phyloP scores from a whole-genome alignment of 345 rosid genomes.

The Heritiera fomes region DNA sequence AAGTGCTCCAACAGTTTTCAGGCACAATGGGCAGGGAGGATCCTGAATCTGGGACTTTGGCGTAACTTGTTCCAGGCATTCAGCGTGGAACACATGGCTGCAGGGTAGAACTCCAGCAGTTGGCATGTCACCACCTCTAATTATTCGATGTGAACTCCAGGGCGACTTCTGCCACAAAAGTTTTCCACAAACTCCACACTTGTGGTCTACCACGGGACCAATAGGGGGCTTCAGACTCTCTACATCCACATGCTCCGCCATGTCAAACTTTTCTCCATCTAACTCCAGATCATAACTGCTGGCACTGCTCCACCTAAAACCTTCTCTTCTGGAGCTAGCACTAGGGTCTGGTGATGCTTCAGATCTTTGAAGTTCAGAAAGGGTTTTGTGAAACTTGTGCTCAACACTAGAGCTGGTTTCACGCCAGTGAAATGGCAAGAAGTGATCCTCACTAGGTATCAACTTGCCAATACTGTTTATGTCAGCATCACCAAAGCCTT shows the following conservation, averaged over 20 bases:
- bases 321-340: slow-evolving; percentile 70
- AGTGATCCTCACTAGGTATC: slow-evolving; percentile 47
- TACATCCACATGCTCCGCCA: slow-evolving; percentile 39
- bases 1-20: slow-evolving; percentile 43
- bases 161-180: slow-evolving; percentile 73
- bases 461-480: slow-evolving; percentile 41
- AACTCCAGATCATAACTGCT: slow-evolving; percentile 65
- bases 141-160: slow-evolving; percentile 73
- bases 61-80: slow-evolving; percentile 83
- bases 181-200: slow-evolving; percentile 76
- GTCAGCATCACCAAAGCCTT: slow-evolving; percentile 46
- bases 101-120: slow-evolving; percentile 77
- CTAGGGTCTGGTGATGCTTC: slow-evolving; percentile 59
- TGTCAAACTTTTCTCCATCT: slow-evolving; percentile 54
- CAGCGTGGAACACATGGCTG: slow-evolving; percentile 83
- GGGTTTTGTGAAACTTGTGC: slow-evolving; percentile 47
- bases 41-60: slow-evolving; percentile 66
- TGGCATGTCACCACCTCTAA: slow-evolving; percentile 81
- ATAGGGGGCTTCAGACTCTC: slow-evolving; percentile 41
- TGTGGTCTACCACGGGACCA: slow-evolving; percentile 38
- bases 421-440: slow-evolving; percentile 53
- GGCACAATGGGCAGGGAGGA: slow-evolving; percentile 73
- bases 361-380: slow-evolving; percentile 47
- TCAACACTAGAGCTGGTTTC: slow-evolving; percentile 41
- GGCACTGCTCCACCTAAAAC: slow-evolving; percentile 72